Evolutionary conservation across 225 moss, liverwort and hornwort genomes (phyloP), one percentile per base, ranked within the genome.

Genomic region (Asterella californica): DNA sequence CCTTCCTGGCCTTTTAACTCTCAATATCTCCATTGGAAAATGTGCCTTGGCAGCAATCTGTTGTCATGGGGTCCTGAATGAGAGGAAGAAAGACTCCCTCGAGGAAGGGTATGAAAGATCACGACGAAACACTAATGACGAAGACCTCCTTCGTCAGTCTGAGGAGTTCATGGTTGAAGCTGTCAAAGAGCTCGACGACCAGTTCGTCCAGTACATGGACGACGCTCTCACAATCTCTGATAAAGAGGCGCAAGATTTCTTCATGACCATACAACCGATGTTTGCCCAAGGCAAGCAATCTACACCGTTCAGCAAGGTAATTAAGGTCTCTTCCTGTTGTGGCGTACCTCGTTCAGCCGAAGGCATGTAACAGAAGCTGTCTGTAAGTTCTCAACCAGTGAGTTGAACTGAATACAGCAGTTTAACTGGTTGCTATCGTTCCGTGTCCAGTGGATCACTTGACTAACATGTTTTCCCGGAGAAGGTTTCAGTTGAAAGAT

Each of bases 81-180:
- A 81, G 12, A 70, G 54, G 75, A 81, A 83, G 59, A 87, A 87
- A 36, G 74, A 55, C 0, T 29, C 54, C 38, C 77, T 87, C 10
- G 84, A 87, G 61, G 33, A 52, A 77, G 87, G 87, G 9, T 79
- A 77, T 61, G 68, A 76, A 33, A 87, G 52, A 49, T 84, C 87
- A 52, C 27, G 60, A 17, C 71, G 78, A 47, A 72, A 79, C 6
- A 75, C 32, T 53, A 68, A 62, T 14, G 87, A 87, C 74, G 46
- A 72, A 6, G 82, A 84, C 82, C 82, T 82, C 52, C 59, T 84
- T 17, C 82, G 33, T 21, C 82, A 82, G 49, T 79, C 84, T 4
- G 87, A 82, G 50, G 79, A 70, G 53, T 87, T 87, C 12, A 57
- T 87, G 70, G 37, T 72, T 4, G 77, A 80, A 27, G 50, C 84